Conservation (phyloP, 495 filamentous ascomycete species). For the Bombardia bombarda region DNA sequence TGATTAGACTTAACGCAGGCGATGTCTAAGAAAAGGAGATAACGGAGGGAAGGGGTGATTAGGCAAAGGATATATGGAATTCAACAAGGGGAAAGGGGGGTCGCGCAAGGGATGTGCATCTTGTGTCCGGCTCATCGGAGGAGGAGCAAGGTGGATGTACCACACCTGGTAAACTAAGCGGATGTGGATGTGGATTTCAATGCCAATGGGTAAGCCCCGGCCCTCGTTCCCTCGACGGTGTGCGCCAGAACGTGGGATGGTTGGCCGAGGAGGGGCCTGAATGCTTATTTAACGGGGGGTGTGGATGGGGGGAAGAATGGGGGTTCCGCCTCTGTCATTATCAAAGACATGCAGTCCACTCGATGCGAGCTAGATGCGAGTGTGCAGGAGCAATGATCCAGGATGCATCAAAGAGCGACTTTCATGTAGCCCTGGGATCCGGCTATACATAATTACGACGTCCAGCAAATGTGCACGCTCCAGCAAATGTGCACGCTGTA, state of each 20-base stretch:
- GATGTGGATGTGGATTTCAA: constrained; percentile 19
- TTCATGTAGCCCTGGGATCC: neutral
- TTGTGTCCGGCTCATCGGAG: constrained; percentile 25
- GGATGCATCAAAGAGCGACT: neutral
- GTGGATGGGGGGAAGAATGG: constrained; percentile 12
- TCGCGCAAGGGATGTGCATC: constrained; percentile 8
- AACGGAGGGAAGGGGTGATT: neutral
- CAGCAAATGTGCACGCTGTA: no score
- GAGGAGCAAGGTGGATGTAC: constrained; percentile 15
- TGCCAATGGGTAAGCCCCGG: constrained; percentile 12
- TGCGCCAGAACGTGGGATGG: constrained; percentile 24
- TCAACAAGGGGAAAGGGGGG: constrained; percentile 10
- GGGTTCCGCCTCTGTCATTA: constrained; percentile 11
- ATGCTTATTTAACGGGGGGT: constrained; percentile 15
- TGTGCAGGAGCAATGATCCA: neutral
- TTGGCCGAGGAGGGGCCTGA: constrained; percentile 15
- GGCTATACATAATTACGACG: neutral
- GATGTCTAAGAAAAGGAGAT: constrained; percentile 1
- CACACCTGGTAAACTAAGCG: no score
- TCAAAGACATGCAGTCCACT: constrained; percentile 9
- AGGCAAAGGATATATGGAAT: constrained; percentile 2
- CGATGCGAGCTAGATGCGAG: neutral
- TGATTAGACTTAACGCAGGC: constrained; percentile 12
- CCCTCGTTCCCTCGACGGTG: constrained; percentile 4
- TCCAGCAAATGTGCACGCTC: neutral